Percentiles rank a stretch among this genome's conserved stretches.
phyloP scores from a whole-genome alignment of 2,329 filamentous ascomycete genomes.

The Penicillium sp. region DNA sequence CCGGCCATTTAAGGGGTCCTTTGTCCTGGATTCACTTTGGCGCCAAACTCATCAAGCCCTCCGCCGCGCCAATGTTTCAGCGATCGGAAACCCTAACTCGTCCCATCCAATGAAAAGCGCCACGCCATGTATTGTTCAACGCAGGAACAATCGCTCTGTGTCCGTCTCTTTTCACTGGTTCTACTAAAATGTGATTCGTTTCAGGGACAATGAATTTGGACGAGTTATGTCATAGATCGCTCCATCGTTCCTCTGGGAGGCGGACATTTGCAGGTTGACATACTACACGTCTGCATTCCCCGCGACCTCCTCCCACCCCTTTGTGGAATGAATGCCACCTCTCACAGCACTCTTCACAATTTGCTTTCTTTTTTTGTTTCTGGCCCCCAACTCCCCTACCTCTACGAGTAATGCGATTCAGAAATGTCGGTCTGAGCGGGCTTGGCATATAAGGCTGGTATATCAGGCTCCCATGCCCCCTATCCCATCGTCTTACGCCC shows the following conservation, averaged over 20 bases:
- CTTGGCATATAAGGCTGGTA: not conserved
- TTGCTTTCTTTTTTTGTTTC: not conserved
- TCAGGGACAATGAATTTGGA: not conserved
- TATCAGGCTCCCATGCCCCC: no score
- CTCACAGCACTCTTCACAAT: not conserved
- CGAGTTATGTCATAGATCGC: not conserved
- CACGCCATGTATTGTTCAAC: constrained; percentile 1
- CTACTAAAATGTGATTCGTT: not conserved
- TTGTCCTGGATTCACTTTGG: not conserved
- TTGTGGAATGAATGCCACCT: not conserved
- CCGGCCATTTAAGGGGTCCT: not conserved
- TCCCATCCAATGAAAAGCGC: constrained; percentile 11
- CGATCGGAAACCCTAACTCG: constrained; percentile 6
- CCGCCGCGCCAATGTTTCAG: constrained; percentile 10
- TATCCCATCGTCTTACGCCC: no score
- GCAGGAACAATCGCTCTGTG: not conserved
- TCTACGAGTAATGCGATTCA: not conserved
- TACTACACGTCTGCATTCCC: constrained; percentile 3
- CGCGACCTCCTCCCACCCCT: not conserved
- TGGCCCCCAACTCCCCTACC: not conserved
- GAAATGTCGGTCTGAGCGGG: not conserved
- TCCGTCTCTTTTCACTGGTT: not conserved
- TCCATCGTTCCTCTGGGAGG: no score
- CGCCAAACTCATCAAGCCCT: not conserved
- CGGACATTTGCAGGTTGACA: not conserved